Evolutionary conservation across 164 flowering plant genomes (phyloP).

Genomic region (grape (Vitis vinifera)): DNA sequence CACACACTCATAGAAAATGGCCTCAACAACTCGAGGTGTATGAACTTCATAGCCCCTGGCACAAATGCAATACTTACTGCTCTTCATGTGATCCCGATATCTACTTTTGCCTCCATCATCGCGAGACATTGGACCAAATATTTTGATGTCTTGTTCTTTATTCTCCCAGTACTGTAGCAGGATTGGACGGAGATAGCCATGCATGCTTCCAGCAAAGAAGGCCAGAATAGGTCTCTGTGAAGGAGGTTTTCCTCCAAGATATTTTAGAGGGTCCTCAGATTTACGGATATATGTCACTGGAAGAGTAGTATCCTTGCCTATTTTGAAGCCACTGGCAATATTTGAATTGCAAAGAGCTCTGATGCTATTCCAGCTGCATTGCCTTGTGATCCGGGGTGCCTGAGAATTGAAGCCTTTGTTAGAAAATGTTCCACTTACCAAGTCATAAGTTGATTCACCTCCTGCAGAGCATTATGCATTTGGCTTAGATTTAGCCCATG

Average conservation of each 20-base stretch:
- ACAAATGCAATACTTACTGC: slow-evolving; percentile 50
- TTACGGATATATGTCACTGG: slow-evolving; percentile 40
- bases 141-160: slow-evolving; percentile 41
- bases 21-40: slow-evolving; percentile 44
- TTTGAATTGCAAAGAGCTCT: slow-evolving; percentile 47
- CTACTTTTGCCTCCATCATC: slow-evolving; percentile 25
- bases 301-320: slow-evolving; percentile 39
- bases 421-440: not conserved
- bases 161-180: slow-evolving; percentile 40
- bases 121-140: slow-evolving; percentile 38
- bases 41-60: slow-evolving; percentile 47
- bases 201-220: slow-evolving; percentile 47
- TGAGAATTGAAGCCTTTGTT: slow-evolving; percentile 10
- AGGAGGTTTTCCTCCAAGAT: slow-evolving; percentile 41
- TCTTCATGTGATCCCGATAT: slow-evolving; percentile 46
- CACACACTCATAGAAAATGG: slow-evolving; percentile 44
- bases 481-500: not conserved
- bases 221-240: slow-evolving; percentile 33
- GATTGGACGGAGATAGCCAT: slow-evolving; percentile 42
- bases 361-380: slow-evolving; percentile 27
- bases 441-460: not conserved
- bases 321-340: slow-evolving; percentile 29
- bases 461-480: not conserved
- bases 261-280: slow-evolving; percentile 15
- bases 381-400: slow-evolving; percentile 32